Conservation (phyloP, 2,329 filamentous ascomycete genomes). For the Aspergillus hortae region DNA sequence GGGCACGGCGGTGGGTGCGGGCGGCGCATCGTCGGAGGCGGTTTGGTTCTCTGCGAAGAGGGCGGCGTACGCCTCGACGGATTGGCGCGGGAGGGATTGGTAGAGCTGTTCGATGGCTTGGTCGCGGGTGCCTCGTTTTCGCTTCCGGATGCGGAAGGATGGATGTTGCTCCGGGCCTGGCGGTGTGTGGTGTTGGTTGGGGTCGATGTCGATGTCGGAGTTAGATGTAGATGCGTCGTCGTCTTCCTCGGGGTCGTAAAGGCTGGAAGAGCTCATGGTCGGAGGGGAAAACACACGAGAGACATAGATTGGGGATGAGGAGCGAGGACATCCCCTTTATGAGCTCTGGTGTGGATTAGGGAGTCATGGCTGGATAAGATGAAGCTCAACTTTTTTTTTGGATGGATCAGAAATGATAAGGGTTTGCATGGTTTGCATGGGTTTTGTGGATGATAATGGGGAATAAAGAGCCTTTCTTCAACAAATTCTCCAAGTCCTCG, state of each 20-base stretch:
- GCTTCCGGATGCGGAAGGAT: background rate
- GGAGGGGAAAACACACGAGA: constrained; percentile 46
- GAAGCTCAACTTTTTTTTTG: background rate
- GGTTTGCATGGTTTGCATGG: constrained; percentile 40
- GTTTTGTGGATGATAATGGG: background rate
- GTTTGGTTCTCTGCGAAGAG: constrained; percentile 46
- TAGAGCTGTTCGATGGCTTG: constrained; percentile 12
- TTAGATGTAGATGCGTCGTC: constrained; percentile 21
- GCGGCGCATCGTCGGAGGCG: constrained; percentile 27
- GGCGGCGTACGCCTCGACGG: constrained; percentile 49
- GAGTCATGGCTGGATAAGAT: too few relatives aligned
- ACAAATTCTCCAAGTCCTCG: too few relatives aligned
- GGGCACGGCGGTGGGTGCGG: constrained; percentile 41
- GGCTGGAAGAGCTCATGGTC: constrained; percentile 37
- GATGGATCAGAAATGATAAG: constrained; percentile 20
- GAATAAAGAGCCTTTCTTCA: background rate
- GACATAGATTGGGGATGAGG: constrained; percentile 15
- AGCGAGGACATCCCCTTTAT: constrained; percentile 23
- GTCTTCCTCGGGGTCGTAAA: constrained; percentile 32
- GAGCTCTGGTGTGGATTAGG: background rate
- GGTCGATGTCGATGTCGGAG: constrained; percentile 9
- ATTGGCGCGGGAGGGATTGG: constrained; percentile 35
- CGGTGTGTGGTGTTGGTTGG: constrained; percentile 10
- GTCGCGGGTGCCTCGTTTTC: constrained; percentile 7
- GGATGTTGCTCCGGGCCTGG: background rate